Percentiles rank a stretch among this genome's conserved stretches.
Evolutionary conservation across 2,329 filamentous ascomycete genomes (phyloP).

Genomic region (Xylaria sp.): DNA sequence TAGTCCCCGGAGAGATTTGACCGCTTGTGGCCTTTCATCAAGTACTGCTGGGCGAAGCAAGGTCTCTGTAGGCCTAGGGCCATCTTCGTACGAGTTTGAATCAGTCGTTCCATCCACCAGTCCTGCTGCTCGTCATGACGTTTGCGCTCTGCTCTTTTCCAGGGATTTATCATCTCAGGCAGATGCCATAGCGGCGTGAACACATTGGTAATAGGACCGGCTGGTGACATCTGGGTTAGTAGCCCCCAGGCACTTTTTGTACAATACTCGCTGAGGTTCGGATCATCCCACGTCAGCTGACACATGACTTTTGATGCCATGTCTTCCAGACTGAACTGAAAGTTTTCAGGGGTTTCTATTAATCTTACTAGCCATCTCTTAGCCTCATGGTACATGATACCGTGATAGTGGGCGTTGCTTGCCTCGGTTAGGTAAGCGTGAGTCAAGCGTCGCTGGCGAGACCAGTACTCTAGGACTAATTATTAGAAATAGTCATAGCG

Average conservation of each 20-base stretch:
- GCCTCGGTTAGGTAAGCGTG: conserved; percentile 60
- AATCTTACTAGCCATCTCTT: conserved; percentile 63
- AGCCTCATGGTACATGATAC: conserved; percentile 61
- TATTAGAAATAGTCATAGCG: not conserved
- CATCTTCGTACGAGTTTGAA: conserved; percentile 53
- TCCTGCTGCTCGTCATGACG: conserved; percentile 63
- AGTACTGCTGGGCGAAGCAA: conserved; percentile 55
- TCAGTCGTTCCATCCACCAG: conserved; percentile 62
- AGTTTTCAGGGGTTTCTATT: conserved; percentile 61
- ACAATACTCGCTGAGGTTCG: conserved; percentile 58
- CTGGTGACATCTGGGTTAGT: conserved; percentile 66
- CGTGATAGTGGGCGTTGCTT: conserved; percentile 49
- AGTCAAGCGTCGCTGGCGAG: conserved; percentile 63
- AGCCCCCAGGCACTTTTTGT: conserved; percentile 65
- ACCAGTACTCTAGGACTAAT: conserved; percentile 60
- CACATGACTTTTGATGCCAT: conserved; percentile 69
- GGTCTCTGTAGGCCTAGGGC: conserved; percentile 52
- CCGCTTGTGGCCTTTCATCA: conserved; percentile 51
- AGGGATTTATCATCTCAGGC: conserved; percentile 61
- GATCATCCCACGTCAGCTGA: conserved; percentile 64
- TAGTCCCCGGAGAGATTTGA: conserved; percentile 47
- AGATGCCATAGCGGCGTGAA: conserved; percentile 65
- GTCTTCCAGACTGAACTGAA: conserved; percentile 62
- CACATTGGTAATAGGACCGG: conserved; percentile 67
- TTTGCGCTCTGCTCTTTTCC: conserved; percentile 63